A percentile compares a stretch with the other conserved stretches of the same genome.
These are phyloP conservation scores for Crithidia sp. DNA, from an alignment of 208 protist species.

Conservation along the genomic window DNA sequence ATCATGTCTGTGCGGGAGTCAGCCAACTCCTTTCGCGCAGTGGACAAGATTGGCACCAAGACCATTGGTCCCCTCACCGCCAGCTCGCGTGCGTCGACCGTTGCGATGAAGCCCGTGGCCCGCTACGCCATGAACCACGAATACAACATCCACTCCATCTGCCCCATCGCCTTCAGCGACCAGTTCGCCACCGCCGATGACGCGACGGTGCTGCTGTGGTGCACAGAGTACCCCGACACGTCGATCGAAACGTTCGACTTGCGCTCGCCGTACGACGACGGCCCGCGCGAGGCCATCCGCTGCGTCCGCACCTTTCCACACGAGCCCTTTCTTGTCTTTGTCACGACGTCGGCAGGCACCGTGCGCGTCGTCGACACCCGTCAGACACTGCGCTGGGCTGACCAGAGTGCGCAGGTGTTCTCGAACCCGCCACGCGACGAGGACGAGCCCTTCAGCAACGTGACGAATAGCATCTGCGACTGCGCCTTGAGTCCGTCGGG, in stretches of 20 bases:
- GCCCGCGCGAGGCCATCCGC: constrained; percentile 62
- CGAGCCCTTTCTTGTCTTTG: constrained; percentile 87
- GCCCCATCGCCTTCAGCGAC: constrained; percentile 63
- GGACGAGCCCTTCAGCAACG: constrained; percentile 55
- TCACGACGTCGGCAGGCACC: constrained; percentile 68
- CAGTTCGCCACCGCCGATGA: constrained; percentile 90
- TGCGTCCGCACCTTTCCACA: constrained; percentile 70
- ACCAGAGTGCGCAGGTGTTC: constrained; percentile 69
- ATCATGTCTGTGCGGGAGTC: constrained; percentile 69
- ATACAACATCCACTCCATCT: constrained; percentile 88
- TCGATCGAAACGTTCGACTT: constrained; percentile 83
- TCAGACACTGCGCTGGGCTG: constrained; percentile 73
- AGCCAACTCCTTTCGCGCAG: constrained; percentile 61
- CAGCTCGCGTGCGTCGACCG: constrained; percentile 42
- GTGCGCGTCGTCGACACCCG: constrained; percentile 84
- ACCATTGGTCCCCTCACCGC: constrained; percentile 54
- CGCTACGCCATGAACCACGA: constrained; percentile 86
- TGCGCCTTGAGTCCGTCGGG: constrained; percentile 87
- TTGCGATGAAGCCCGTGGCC: constrained; percentile 71
- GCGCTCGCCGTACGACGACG: constrained; percentile 62
- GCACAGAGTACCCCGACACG: constrained; percentile 84
- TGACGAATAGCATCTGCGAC: constrained; percentile 76
- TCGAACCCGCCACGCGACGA: constrained; percentile 50
- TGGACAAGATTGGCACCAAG: constrained; percentile 67
- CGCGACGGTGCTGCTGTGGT: constrained; percentile 86